Evolutionary conservation across 192 early-diverging fungal genomes (phyloP), one percentile per base, ranked within the genome.

Genomic region (Spizellomyces punctatus): DNA sequence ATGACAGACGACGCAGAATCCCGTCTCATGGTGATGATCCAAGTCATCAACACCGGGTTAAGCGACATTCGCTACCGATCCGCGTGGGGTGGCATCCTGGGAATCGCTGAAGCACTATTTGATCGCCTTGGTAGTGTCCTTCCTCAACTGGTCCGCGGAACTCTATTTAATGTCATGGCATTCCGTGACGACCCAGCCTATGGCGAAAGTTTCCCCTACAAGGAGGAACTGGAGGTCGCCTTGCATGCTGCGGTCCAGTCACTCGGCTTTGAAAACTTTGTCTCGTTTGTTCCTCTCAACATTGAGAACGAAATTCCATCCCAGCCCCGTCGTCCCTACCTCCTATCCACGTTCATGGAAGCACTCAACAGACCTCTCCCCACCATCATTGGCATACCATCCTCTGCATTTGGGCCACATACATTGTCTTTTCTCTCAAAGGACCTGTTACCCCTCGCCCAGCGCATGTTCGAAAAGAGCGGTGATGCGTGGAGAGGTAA

Each of bases 61-160:
- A 70, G 16, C 46, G 87, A 89, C n/a, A 88, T 96, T 69, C 88
- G 87, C 57, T 96, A 88, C 82, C 86, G 91, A 63, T 85, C 90
- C 61, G 84, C 93, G 6, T 96, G 95, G 93, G 81, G 86, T n/a
- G 83, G 87, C n/a, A 82, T 98, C 12, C 84, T 97, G 55, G 66
- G 81, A 36, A 82, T 97, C 14, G 72, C 89, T 50, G 92, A 91
- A 57, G 82, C 91, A 43, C 76, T 95, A 22, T 92, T 96, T 45
- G 71, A 80, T 55, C 82, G 89, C n/a, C 77, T 98, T 8, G 89
- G 89, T 52, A 79, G 77, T 45, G 69, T 71, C 48, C 81, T 88
- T 10, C 84, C 90, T 57, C 83, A 82, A 14, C 63, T 88, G 41
- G 79, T 93, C 74, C 81, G 88, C 22, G 78, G 67, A 8, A 76